phyloP scores from a whole-genome alignment of 805 yeast species.

The Ogataea thermomethanolica region DNA sequence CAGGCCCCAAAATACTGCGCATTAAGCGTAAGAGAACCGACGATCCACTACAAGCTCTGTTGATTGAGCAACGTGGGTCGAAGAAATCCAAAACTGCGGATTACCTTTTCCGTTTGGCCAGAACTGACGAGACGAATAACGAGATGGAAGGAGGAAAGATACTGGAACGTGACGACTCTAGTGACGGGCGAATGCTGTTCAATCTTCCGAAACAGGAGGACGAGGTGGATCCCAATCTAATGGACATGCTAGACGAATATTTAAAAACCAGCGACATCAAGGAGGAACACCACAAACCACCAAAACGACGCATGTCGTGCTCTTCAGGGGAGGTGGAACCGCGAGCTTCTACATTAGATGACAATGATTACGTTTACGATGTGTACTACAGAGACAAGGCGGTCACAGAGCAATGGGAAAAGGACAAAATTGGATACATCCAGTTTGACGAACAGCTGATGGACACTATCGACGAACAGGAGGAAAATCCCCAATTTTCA shows the following conservation, averaged over 20 bases:
- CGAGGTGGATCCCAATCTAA: slow-evolving; percentile 56
- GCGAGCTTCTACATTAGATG: slow-evolving; percentile 8
- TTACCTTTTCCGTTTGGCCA: slow-evolving; percentile 44
- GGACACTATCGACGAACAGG: slow-evolving; percentile 38
- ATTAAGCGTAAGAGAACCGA: slow-evolving; percentile 84
- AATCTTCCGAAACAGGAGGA: slow-evolving; percentile 22
- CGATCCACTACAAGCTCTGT: slow-evolving; percentile 82
- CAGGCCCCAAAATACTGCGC: slow-evolving; percentile 63
- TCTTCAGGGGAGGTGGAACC: slow-evolving; percentile 19
- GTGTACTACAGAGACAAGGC: slow-evolving; percentile 70
- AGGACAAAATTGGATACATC: slow-evolving; percentile 47
- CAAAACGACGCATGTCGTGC: slow-evolving; percentile 30
- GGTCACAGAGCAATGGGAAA: slow-evolving; percentile 39
- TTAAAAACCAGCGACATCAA: slow-evolving; percentile 38
- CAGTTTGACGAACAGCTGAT: slow-evolving; percentile 51
- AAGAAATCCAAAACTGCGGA: slow-evolving; percentile 39
- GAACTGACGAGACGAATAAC: slow-evolving; percentile 39
- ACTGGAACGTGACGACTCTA: slow-evolving; percentile 14
- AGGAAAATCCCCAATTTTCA: slow-evolving; percentile 33
- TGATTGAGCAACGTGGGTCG: slow-evolving; percentile 39
- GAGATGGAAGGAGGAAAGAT: slow-evolving; percentile 19
- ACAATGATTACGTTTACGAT: slow-evolving; percentile 82
- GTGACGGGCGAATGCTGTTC: slow-evolving; percentile 22
- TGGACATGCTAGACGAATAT: slow-evolving; percentile 71
- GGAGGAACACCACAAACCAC: slow-evolving; percentile 21